Percentiles rank a stretch among this genome's conserved stretches.
Evolutionary conservation across 306 rosid genomes (phyloP).

Genomic region (Cucurbita ficifolia): DNA sequence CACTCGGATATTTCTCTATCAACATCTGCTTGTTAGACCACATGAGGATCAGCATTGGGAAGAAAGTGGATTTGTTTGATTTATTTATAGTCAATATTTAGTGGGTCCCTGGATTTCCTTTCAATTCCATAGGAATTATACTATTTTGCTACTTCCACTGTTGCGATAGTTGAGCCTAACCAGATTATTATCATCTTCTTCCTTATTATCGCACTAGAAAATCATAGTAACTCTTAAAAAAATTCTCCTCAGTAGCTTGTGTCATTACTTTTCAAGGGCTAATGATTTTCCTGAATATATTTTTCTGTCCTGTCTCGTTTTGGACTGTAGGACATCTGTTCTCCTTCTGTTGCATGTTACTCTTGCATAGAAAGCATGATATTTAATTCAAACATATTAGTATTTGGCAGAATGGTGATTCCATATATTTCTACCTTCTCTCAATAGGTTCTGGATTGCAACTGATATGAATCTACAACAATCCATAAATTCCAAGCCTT

Average conservation of each 20-base stretch:
- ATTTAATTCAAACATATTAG: background rate
- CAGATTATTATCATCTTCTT: background rate
- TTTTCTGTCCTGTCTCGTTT: background rate
- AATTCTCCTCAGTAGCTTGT: background rate
- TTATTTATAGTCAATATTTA: background rate
- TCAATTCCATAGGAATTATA: background rate
- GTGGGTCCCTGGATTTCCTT: background rate
- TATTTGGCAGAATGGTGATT: constrained; percentile 4
- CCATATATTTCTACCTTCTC: background rate
- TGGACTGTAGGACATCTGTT: background rate
- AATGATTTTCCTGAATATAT: background rate
- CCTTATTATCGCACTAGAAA: background rate
- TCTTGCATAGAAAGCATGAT: background rate
- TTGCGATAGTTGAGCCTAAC: background rate
- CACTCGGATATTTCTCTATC: background rate
- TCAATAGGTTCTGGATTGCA: constrained; percentile 30
- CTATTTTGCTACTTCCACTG: background rate
- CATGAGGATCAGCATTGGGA: background rate
- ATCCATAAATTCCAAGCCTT: constrained; percentile 42
- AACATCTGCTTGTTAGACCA: background rate
- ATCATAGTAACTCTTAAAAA: background rate
- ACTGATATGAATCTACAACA: constrained; percentile 54
- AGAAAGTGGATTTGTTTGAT: background rate
- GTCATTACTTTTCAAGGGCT: background rate
- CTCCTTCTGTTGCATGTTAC: background rate